phyloP scores from a whole-genome alignment of 331 rosid species.

The Pyracantha coccinea region DNA sequence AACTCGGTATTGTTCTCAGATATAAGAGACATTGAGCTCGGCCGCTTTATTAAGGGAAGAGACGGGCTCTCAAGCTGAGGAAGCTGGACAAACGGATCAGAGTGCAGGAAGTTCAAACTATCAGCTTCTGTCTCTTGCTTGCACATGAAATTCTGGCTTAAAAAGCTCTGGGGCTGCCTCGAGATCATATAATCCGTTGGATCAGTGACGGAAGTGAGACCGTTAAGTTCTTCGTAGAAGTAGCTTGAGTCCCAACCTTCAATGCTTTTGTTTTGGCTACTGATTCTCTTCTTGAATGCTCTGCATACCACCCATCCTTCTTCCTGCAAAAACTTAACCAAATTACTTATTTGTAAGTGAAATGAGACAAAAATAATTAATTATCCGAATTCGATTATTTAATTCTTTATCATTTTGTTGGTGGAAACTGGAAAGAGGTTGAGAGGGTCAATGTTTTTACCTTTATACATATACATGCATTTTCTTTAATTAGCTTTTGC shows the following conservation, averaged over 20 bases:
- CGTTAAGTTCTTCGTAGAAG: constrained; percentile 58
- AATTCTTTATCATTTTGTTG: background rate
- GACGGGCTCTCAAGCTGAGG: constrained; percentile 84
- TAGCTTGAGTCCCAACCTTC: constrained; percentile 71
- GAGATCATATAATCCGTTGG: constrained; percentile 37
- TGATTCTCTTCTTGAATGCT: constrained; percentile 89
- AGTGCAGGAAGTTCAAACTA: constrained; percentile 33
- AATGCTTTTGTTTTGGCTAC: constrained; percentile 36
- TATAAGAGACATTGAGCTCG: constrained; percentile 34
- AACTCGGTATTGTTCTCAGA: constrained; percentile 39
- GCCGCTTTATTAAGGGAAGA: constrained; percentile 52
- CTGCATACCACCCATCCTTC: constrained; percentile 99
- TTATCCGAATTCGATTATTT: background rate
- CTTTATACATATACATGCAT: background rate
- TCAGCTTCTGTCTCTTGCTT: constrained; percentile 75
- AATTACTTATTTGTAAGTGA: background rate
- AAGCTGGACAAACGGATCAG: constrained; percentile 59
- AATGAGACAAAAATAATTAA: background rate
- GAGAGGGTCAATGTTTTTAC: constrained; percentile 9
- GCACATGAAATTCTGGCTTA: constrained; percentile 44
- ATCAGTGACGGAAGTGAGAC: constrained; percentile 32
- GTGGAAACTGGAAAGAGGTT: background rate
- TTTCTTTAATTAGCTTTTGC: constrained; percentile 2
- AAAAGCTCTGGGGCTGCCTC: constrained; percentile 43
- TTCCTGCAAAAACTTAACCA: constrained; percentile 46